These are phyloP conservation scores for Pelargonium citronellum DNA, from an alignment of 441 rosid genomes.

Conservation along the genomic window DNA sequence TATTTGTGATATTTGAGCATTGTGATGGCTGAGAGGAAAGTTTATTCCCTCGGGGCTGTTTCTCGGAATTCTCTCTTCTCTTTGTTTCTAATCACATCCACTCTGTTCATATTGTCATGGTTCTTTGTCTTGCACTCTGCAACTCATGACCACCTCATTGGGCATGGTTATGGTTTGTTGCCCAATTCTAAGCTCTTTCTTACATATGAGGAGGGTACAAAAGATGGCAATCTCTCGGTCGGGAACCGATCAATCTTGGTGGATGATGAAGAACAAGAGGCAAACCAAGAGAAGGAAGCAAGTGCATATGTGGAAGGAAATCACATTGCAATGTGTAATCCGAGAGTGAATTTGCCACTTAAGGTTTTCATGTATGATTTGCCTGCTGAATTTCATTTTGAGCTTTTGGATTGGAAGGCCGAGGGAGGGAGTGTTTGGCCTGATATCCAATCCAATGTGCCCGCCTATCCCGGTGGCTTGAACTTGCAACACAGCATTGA, in stretches of 20 bases:
- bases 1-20: conserved; percentile 22
- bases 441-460: conserved; percentile 37
- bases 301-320: conserved; percentile 2
- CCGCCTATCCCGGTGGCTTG: conserved; percentile 80
- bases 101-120: conserved; percentile 66
- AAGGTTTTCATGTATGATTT: conserved; percentile 82
- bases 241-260: conserved; percentile 27
- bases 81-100: conserved; percentile 37
- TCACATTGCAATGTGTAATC: conserved; percentile 23
- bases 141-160: conserved; percentile 33
- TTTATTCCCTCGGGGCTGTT: conserved; percentile 34
- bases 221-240: conserved; percentile 23
- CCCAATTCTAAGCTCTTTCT: conserved; percentile 29
- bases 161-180: conserved; percentile 33
- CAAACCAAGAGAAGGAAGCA: conserved; percentile 6
- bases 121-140: conserved; percentile 64
- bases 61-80: conserved; percentile 45
- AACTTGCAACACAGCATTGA: conserved; percentile 89
- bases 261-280: conserved; percentile 22
- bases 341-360: conserved; percentile 5
- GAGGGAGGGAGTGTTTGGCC: conserved; percentile 63
- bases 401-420: conserved; percentile 69
- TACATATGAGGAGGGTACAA: conserved; percentile 25
- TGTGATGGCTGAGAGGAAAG: conserved; percentile 56
- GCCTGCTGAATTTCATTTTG: conserved; percentile 85